Evolutionary conservation across 2,329 filamentous ascomycete genomes (phyloP), one percentile per base, ranked within the genome.

Genomic region (Chaetomium sp.): DNA sequence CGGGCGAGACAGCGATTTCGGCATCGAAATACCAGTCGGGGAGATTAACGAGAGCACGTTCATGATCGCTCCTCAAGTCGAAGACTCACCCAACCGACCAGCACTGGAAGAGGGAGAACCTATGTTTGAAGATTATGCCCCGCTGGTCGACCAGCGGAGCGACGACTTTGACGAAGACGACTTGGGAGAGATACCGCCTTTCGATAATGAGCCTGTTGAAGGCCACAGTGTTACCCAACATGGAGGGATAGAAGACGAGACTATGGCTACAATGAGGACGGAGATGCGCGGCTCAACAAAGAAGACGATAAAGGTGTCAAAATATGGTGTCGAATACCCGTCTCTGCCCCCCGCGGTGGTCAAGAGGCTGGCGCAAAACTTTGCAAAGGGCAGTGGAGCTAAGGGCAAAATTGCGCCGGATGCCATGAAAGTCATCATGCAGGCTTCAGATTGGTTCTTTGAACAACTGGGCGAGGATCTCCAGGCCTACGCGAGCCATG

Each of bases 401-500:
- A 89, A 86, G 63, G 75, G 81, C 5, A 88, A 86, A 61, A 80
- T 95, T 47, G 84, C 79, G 55, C 83, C 87, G 46, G 88, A 94
- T 51, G 85, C 88, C 1, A 73, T 95, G 40, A 79, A 81, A 35
- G 86, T 86, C 4, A 82, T 96, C 53, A 84, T 86, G 65, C 86
- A 90, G 67, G 89, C 90, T 0, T 88, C 88, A 2, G 89, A 95
- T 59, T 94, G 89, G 87, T 96, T 91, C 70, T 95, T 96, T 68
- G 89, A 95, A 71, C 91, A 96, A 70, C 75, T 88, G 2, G 84
- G 88, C 48, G 87, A 91, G 58, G 90, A 95, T 67, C 72, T 96
- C 53, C 81, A 82, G 10, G 86, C 85, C 2, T 96, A 91, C 69
- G 87, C 91, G 14, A 79, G 83, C 58, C 91, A 96, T 69, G 90